These are phyloP conservation scores for Onygena corvina DNA, from an alignment of 2,329 filamentous ascomycete genomes.

Conservation along the genomic window DNA sequence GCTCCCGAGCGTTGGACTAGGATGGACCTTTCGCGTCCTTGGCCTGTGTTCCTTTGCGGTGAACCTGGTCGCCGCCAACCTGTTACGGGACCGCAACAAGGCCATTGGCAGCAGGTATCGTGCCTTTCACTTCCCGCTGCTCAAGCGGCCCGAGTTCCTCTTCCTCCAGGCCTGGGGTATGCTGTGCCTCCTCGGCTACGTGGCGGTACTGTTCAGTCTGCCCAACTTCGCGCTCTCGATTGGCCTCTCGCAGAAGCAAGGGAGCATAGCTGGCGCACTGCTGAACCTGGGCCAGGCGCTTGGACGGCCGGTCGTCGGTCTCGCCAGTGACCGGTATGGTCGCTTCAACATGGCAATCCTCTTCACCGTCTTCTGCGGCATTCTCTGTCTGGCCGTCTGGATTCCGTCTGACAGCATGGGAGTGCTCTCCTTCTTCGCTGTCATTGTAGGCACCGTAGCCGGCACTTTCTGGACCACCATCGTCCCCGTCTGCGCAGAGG, in stretches of 20 bases:
- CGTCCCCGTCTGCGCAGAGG: slow-evolving; percentile 48
- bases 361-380: slow-evolving; percentile 44
- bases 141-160: slow-evolving; percentile 44
- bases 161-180: slow-evolving; percentile 49
- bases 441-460: slow-evolving; percentile 46
- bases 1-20: slow-evolving; percentile 44
- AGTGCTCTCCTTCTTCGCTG: slow-evolving; percentile 47
- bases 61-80: slow-evolving; percentile 43
- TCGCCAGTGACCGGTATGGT: slow-evolving; percentile 49
- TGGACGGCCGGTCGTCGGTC: slow-evolving; percentile 48
- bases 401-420: slow-evolving; percentile 47
- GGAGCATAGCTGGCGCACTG: slow-evolving; percentile 48
- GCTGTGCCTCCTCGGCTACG: slow-evolving; percentile 53
- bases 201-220: slow-evolving; percentile 52
- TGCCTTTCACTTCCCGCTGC: slow-evolving; percentile 43
- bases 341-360: slow-evolving; percentile 50
- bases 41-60: slow-evolving; percentile 43
- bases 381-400: slow-evolving; percentile 52
- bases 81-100: slow-evolving; percentile 48
- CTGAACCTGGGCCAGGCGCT: slow-evolving; percentile 51
- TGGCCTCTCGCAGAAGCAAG: slow-evolving; percentile 48
- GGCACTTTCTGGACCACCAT: slow-evolving; percentile 51
- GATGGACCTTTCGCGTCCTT: slow-evolving; percentile 51
- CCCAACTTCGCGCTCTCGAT: slow-evolving; percentile 50
- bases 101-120: slow-evolving; percentile 41